These are phyloP conservation scores for Hypoxylon sp. DNA, from an alignment of 2,329 filamentous ascomycete genomes.

Conservation along the genomic window DNA sequence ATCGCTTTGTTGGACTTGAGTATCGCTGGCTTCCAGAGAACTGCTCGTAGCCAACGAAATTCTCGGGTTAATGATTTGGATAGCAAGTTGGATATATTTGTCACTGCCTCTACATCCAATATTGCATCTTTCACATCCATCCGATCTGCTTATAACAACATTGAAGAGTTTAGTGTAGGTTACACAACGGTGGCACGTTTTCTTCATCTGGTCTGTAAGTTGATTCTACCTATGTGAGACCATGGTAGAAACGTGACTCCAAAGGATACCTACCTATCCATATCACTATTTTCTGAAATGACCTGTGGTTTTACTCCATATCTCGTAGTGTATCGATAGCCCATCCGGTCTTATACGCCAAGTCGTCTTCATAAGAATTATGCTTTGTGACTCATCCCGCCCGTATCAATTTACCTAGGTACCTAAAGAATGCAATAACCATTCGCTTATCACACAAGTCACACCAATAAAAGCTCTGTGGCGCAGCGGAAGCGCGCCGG, in stretches of 20 bases:
- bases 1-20: background rate
- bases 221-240: background rate
- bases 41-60: too few species aligned
- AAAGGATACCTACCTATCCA: background rate
- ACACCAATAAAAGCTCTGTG: conserved; percentile 21
- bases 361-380: background rate
- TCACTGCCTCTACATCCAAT: background rate
- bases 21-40: background rate
- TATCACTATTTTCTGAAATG: background rate
- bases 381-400: conserved; percentile 3
- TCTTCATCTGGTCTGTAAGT: background rate
- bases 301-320: background rate
- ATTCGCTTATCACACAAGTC: background rate
- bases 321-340: background rate
- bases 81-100: background rate
- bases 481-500: conserved; percentile 34
- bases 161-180: background rate
- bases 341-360: background rate
- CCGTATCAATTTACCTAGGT: background rate
- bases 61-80: too few species aligned
- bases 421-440: background rate
- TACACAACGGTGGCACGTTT: background rate
- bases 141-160: background rate
- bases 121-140: background rate
- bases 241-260: background rate